phyloP scores from a whole-genome alignment of 2,329 filamentous ascomycete species.

The Trichoderma koningiopsis region DNA sequence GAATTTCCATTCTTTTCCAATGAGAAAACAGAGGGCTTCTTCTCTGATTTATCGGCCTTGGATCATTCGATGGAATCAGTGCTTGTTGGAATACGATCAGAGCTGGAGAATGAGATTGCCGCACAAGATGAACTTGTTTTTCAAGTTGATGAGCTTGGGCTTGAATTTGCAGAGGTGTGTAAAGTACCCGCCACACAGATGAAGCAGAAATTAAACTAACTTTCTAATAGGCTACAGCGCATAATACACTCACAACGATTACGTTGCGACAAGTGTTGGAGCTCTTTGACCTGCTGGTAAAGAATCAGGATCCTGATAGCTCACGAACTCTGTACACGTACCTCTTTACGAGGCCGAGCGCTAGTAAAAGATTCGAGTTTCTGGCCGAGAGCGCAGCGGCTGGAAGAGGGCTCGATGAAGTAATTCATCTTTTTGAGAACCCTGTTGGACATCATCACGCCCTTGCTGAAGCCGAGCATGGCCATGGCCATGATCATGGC shows the following conservation, averaged over 20 bases:
- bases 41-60: constrained; percentile 46
- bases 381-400: constrained; percentile 47
- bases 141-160: constrained; percentile 53
- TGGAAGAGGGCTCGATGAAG: constrained; percentile 46
- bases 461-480: background rate
- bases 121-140: constrained; percentile 53
- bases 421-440: constrained; percentile 43
- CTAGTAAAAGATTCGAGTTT: constrained; percentile 43
- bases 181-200: background rate
- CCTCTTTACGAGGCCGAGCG: constrained; percentile 45
- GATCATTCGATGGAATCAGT: constrained; percentile 49
- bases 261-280: constrained; percentile 47
- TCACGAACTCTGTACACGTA: constrained; percentile 46
- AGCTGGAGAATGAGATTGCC: constrained; percentile 50
- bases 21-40: constrained; percentile 44
- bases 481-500: constrained; percentile 29
- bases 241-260: constrained; percentile 40
- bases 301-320: constrained; percentile 47
- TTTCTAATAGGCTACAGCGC: constrained; percentile 39
- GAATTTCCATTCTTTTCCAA: constrained; percentile 47
- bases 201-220: constrained; percentile 31
- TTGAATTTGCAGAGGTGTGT: constrained; percentile 56
- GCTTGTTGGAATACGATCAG: constrained; percentile 47
- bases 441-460: constrained; percentile 26
- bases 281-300: constrained; percentile 47